Conservation (phyloP, 257 asterid species). For the Fraxinus americana region DNA sequence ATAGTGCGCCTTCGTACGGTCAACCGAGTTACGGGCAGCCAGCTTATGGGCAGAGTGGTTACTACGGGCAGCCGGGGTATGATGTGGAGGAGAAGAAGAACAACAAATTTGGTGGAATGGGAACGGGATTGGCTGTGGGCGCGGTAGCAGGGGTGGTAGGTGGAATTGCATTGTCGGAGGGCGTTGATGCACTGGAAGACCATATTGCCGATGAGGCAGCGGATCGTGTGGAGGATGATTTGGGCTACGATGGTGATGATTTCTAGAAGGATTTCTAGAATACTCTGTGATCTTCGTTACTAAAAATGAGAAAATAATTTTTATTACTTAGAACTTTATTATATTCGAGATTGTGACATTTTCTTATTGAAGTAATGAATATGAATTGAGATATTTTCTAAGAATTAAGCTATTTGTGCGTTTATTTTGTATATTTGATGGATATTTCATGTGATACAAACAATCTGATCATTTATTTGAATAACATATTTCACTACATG, state of each 20-base stretch:
- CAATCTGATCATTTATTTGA: too few relatives aligned
- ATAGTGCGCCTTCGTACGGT: conserved; percentile 29
- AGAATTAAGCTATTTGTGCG: too few relatives aligned
- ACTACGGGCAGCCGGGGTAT: conserved; percentile 29
- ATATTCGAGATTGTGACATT: neutral
- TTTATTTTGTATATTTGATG: too few relatives aligned
- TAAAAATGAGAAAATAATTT: neutral
- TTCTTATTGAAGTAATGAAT: too few relatives aligned
- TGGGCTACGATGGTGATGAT: conserved; percentile 57
- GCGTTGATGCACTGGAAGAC: conserved; percentile 68
- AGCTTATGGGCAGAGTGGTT: conserved; percentile 17
- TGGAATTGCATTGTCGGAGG: conserved; percentile 81
- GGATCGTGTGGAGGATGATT: conserved; percentile 75
- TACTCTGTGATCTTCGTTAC: neutral
- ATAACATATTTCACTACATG: too few relatives aligned
- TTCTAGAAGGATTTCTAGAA: conserved; percentile 9
- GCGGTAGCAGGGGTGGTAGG: conserved; percentile 93
- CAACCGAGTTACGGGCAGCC: conserved; percentile 38
- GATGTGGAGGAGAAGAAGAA: conserved; percentile 65
- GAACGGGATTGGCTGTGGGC: conserved; percentile 92
- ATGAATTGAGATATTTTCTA: too few relatives aligned
- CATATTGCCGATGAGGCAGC: conserved; percentile 75
- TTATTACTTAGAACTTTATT: neutral
- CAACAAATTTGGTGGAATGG: conserved; percentile 83
- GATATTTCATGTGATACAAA: too few relatives aligned